A percentile compares a stretch with the other conserved stretches of the same genome.
Conservation (phyloP, 2,329 filamentous ascomycete genomes). For the Phyllosticta citribraziliensis region DNA sequence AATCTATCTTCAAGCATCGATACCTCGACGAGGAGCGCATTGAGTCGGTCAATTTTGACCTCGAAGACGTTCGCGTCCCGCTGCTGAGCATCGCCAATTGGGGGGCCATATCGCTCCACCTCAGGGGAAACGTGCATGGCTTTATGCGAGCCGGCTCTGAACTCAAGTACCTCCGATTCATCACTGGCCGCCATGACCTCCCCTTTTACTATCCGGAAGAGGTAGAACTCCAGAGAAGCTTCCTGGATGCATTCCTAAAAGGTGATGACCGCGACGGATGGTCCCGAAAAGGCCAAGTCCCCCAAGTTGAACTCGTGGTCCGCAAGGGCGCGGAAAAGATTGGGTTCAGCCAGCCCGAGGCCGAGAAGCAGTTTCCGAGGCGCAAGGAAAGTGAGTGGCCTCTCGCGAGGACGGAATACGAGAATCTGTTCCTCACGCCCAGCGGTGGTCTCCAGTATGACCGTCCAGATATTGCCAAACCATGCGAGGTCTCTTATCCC, state of each 20-base stretch:
- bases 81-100: slow-evolving; percentile 59
- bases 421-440: slow-evolving; percentile 48
- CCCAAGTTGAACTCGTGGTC: slow-evolving; percentile 51
- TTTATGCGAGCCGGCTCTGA: slow-evolving; percentile 54
- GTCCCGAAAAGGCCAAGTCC: slow-evolving; percentile 46
- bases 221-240: slow-evolving; percentile 56
- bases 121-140: slow-evolving; percentile 59
- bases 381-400: slow-evolving; percentile 57
- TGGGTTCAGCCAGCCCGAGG: slow-evolving; percentile 54
- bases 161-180: slow-evolving; percentile 59
- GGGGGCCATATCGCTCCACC: slow-evolving; percentile 60
- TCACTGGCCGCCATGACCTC: slow-evolving; percentile 60
- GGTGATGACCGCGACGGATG: slow-evolving; percentile 54
- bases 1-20: slow-evolving; percentile 32
- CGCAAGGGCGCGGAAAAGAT: slow-evolving; percentile 50
- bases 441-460: slow-evolving; percentile 31
- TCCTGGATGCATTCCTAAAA: slow-evolving; percentile 63
- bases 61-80: slow-evolving; percentile 59
- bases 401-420: slow-evolving; percentile 55
- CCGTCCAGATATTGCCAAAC: slow-evolving; percentile 17
- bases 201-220: slow-evolving; percentile 64
- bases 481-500: slow-evolving; percentile 45
- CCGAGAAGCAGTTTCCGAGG: slow-evolving; percentile 46
- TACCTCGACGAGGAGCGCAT: slow-evolving; percentile 58
- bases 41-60: slow-evolving; percentile 53